Evolutionary conservation across 352 stramenopile genomes (phyloP).

Genomic region (Phytophthora brassicae): DNA sequence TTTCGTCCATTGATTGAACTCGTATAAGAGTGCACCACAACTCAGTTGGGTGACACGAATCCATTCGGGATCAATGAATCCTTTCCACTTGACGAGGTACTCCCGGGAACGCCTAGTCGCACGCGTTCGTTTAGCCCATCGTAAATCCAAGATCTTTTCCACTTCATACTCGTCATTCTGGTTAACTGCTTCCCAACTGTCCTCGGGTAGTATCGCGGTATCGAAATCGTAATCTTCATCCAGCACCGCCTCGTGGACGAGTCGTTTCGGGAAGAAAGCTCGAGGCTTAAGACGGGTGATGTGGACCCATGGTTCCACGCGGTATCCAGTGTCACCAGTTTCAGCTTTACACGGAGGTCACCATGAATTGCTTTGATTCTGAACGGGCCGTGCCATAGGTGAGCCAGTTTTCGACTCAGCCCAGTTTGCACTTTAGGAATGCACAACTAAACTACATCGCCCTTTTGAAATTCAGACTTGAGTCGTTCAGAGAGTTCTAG

Average conservation of each 20-base stretch:
- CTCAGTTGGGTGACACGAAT: not conserved
- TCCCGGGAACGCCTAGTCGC: not conserved
- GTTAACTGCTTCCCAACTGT: not conserved
- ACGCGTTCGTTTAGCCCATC: not conserved
- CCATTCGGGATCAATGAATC: not conserved
- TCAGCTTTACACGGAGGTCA: not conserved
- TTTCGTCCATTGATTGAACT: not conserved
- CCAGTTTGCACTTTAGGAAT: not conserved
- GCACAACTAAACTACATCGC: not conserved
- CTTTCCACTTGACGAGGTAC: conserved; percentile 6
- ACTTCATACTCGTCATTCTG: not conserved
- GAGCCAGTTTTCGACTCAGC: not conserved
- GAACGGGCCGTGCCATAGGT: not conserved
- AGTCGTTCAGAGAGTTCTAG: not conserved
- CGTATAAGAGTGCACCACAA: not conserved
- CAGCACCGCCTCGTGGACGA: not conserved
- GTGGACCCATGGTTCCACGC: not conserved
- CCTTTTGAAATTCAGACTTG: not conserved
- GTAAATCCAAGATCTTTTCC: not conserved
- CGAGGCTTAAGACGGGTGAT: not conserved
- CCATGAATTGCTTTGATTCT: not conserved
- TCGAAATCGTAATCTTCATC: not conserved
- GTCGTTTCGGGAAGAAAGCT: not conserved
- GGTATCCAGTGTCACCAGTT: not conserved
- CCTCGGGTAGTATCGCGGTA: not conserved